Base-by-base conservation (phyloP, 306 rosid genomes). In the Mimosa bimucronata region DNA sequence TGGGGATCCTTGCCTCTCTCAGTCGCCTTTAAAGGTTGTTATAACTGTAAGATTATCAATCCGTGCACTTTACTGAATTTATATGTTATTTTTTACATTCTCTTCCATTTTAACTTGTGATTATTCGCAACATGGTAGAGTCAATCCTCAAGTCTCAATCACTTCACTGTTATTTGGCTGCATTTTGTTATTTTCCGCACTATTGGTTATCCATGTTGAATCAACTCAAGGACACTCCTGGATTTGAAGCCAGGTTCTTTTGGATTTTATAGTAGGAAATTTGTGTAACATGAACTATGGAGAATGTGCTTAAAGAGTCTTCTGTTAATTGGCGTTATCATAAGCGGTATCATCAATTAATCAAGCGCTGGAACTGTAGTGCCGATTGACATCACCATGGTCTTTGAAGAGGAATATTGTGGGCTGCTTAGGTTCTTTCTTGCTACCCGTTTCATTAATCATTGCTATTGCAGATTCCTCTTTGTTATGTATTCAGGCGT, bases 1-100 rank as follows among this genome's bases (percentile, higher is more conserved):
- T 84, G 88, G 95, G 73, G 92, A 94, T 77, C 97, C 97, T 0
- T 94, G 96, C 89, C 91, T 92, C 69, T 88, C 92, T 68, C 94
- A 88, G 28, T 87, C 89, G 62, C 91, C 90, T 79, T 82, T 80
- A 81, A 90, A 82, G 88, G 90, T 86, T 86, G 86, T 83, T 80
- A 58, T 80, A 34, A 64, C 82, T 77, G 88, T 86, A 79, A 87
- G 89, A 83, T 70, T 85, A 74, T 77, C 30, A 52, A 28, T 66
- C 64, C 45, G 13, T 37, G 64, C 26, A 30, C 73, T 50, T 70
- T 75, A 7, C 52, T 79, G 66, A 52, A 57, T 71, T 84, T 6
- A 44, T 78, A 18, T 71, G 26, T 61, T n/a, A 37, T 58, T 19
- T 48, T 46, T 30, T 3, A 13, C 52, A 11, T 50, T 71, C n/a